phyloP scores from a whole-genome alignment of 495 filamentous ascomycete species.

The Halenospora varia region DNA sequence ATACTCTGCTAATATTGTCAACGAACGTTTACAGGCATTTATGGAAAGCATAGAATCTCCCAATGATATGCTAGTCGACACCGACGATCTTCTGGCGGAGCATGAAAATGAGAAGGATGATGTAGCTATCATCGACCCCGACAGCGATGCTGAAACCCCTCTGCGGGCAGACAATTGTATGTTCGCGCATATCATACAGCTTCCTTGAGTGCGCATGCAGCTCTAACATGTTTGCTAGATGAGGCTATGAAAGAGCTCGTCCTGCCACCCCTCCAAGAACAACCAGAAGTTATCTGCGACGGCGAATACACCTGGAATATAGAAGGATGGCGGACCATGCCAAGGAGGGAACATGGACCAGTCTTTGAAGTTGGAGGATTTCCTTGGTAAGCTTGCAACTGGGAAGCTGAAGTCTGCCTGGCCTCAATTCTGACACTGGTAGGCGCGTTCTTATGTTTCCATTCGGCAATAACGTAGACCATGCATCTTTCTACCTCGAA shows the following conservation, averaged over 20 bases:
- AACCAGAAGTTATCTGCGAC: slow-evolving; percentile 74
- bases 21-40: slow-evolving; percentile 33
- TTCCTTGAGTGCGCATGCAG: slow-evolving; percentile 12
- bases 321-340: slow-evolving; percentile 68
- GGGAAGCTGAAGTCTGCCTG: background rate
- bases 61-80: slow-evolving; percentile 68
- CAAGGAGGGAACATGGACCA: slow-evolving; percentile 80
- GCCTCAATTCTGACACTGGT: slow-evolving; percentile 22
- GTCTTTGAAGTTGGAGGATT: slow-evolving; percentile 79
- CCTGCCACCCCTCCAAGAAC: slow-evolving; percentile 55
- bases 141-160: slow-evolving; percentile 40
- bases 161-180: slow-evolving; percentile 70
- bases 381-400: slow-evolving; percentile 64
- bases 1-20: slow-evolving; percentile 6
- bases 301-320: slow-evolving; percentile 79
- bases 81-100: slow-evolving; percentile 44
- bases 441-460: slow-evolving; percentile 96
- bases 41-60: slow-evolving; percentile 37
- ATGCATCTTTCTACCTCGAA: slow-evolving; percentile 93
- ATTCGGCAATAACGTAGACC: slow-evolving; percentile 86
- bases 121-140: slow-evolving; percentile 76
- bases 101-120: slow-evolving; percentile 68
- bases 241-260: slow-evolving; percentile 80
- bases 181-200: slow-evolving; percentile 27
- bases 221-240: slow-evolving; percentile 41